A percentile compares a stretch with the other conserved stretches of the same genome.
Conservation (phyloP, 192 early-diverging fungal genomes). For the Mortierella antarctica region DNA sequence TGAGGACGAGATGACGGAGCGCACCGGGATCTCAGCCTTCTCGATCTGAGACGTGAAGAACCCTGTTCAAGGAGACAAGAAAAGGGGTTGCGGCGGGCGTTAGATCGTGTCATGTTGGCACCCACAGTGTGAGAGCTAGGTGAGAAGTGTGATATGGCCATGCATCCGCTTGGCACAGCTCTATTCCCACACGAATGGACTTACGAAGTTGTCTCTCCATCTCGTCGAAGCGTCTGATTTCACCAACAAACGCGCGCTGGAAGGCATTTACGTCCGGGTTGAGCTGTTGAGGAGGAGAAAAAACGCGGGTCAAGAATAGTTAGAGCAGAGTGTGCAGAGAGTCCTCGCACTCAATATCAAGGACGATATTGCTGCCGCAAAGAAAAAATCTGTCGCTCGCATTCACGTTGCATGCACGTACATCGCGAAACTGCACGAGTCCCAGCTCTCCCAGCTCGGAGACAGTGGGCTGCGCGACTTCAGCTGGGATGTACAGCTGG, state of each 20-base stretch:
- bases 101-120: neutral
- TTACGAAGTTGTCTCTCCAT: constrained; percentile 96
- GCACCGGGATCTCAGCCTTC: constrained; percentile 80
- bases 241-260: constrained; percentile 94
- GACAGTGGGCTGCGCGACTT: constrained; percentile 92
- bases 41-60: constrained; percentile 88
- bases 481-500: constrained; percentile 95
- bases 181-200: constrained; percentile 8
- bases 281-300: constrained; percentile 65
- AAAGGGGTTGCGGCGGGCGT: neutral
- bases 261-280: constrained; percentile 97
- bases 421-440: constrained; percentile 94
- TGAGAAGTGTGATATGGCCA: neutral
- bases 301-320: neutral
- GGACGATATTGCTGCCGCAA: neutral
- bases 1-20: constrained; percentile 57
- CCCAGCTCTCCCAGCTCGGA: constrained; percentile 96
- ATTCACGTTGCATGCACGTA: constrained; percentile 52
- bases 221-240: constrained; percentile 96
- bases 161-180: neutral
- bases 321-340: neutral
- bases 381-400: neutral
- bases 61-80: constrained; percentile 56
- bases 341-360: neutral
- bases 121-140: neutral